Base-by-base conservation (phyloP, 2,329 filamentous ascomycete genomes). In the Fusarium fujikuroi region DNA sequence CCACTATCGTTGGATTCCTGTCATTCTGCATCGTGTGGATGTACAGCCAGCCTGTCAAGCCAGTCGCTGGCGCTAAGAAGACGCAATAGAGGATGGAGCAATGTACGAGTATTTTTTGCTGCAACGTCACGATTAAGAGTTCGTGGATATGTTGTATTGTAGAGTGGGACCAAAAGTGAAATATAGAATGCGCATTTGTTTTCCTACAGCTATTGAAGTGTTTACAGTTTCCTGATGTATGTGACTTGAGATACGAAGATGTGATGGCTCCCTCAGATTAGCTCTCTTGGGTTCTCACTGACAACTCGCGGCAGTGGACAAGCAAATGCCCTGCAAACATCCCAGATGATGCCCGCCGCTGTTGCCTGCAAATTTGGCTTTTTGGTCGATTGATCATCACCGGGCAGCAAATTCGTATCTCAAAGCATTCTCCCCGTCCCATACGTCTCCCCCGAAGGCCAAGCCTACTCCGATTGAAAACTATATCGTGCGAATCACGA, bases 11-110 rank as follows among this genome's bases (percentile, higher is more conserved):
- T 16, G 96, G 95, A 12, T 99, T 95, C 89, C 74, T 98, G 71
- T 90, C 86, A 1, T 98, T 99, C 83, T 93, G 95, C 59, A 90
- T 91, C 19, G 79, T 98, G 40, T 99, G 96, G 96, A 86, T 99
- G 82, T 99, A 88, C 79, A 89, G 87, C 78, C 85, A 85, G 79
- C 88, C 88, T 5, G 78, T 80, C 6, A 79, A 77, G 28, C 76
- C 77, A 63, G 76, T 78, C 25, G 72, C 75, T 40, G 78, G 74
- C 44, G 76, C 66, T 5, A 88, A 87, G 83, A 88, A 87, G 84
- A 84, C 79, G 46, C 84, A 87, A 80, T 88, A 81, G 34, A 63
- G 49, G 50, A 64, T 23, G 80, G 49, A 71, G 42, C 37, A 59
- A 50, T 75, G 65, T 73, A 66, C 58, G 37, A 59, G 60, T 52